A percentile compares a stretch with the other conserved stretches of the same genome.
These are phyloP conservation scores for Candida argentea DNA, from an alignment of 805 yeast genomes.

Conservation along the genomic window DNA sequence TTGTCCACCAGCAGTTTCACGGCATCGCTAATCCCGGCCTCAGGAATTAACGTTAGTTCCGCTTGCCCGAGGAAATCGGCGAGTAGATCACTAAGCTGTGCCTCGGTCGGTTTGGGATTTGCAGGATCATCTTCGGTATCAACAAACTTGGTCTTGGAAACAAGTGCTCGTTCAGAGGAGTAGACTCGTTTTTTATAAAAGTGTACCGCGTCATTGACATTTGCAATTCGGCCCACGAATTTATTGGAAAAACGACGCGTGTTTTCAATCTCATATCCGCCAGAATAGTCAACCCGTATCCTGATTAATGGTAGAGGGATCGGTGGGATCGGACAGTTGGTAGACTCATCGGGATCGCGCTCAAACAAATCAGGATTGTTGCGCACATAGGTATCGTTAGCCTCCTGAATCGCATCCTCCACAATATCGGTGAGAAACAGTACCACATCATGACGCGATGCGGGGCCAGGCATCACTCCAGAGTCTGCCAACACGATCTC, in stretches of 20 bases:
- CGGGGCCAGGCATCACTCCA: conserved; percentile 48
- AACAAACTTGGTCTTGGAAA: conserved; percentile 8
- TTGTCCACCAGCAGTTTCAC: conserved; percentile 65
- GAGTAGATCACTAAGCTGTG: conserved; percentile 54
- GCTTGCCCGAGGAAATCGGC: conserved; percentile 52
- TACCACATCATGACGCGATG: conserved; percentile 51
- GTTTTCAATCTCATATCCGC: conserved; percentile 87
- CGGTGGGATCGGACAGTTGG: conserved; percentile 1
- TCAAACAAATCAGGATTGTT: conserved; percentile 22
- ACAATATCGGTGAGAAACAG: conserved; percentile 53
- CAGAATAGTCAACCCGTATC: conserved; percentile 77
- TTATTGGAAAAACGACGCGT: conserved; percentile 81
- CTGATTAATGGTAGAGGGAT: conserved; percentile 77
- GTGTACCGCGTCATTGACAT: conserved; percentile 74
- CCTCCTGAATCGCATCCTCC: conserved; percentile 53
- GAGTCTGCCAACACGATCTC: conserved; percentile 47
- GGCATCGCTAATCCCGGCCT: conserved; percentile 63
- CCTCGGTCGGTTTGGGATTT: conserved; percentile 14
- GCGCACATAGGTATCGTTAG: conserved; percentile 38
- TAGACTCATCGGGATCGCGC: conserved; percentile 3
- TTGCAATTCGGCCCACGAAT: conserved; percentile 87
- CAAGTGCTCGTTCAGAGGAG: conserved; percentile 3
- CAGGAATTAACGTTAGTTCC: conserved; percentile 61
- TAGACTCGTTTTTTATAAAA: conserved; percentile 43
- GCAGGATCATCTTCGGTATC: conserved; percentile 7